Percentiles rank a stretch among this genome's conserved stretches.
Evolutionary conservation across 208 protist species (phyloP).

Genomic region (Endotrypanum monterogeii): DNA sequence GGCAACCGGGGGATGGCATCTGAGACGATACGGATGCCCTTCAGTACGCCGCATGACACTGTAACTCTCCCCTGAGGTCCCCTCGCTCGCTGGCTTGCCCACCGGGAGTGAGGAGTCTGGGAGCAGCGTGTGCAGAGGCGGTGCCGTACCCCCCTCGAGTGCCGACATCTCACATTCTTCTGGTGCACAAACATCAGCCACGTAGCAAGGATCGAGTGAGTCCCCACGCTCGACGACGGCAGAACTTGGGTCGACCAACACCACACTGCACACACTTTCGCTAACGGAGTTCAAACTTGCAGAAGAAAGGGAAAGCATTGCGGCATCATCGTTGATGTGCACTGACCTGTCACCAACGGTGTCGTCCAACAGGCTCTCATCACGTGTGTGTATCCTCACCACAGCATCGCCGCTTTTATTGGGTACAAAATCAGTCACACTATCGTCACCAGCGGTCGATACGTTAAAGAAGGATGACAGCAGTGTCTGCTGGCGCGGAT

Average conservation of each 20-base stretch:
- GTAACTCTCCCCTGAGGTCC: not conserved
- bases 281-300: not conserved
- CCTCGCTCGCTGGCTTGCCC: not conserved
- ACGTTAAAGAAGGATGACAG: slow-evolving; percentile 10
- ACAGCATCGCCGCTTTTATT: not conserved
- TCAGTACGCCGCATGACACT: not conserved
- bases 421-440: not conserved
- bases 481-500: slow-evolving; percentile 21
- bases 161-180: not conserved
- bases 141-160: not conserved
- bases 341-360: not conserved
- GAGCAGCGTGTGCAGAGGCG: not conserved
- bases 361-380: not conserved
- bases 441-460: not conserved
- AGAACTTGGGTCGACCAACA: not conserved
- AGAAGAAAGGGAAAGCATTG: slow-evolving; percentile 1
- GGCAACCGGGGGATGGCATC: not conserved
- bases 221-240: not conserved
- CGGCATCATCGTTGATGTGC: slow-evolving; percentile 2
- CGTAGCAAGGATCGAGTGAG: not conserved
- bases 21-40: not conserved
- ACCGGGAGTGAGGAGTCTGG: not conserved
- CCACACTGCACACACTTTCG: not conserved
- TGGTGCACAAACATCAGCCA: not conserved
- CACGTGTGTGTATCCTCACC: slow-evolving; percentile 3